Base-by-base conservation (phyloP, 2,329 filamentous ascomycete species). In the Orbilia oligospora region DNA sequence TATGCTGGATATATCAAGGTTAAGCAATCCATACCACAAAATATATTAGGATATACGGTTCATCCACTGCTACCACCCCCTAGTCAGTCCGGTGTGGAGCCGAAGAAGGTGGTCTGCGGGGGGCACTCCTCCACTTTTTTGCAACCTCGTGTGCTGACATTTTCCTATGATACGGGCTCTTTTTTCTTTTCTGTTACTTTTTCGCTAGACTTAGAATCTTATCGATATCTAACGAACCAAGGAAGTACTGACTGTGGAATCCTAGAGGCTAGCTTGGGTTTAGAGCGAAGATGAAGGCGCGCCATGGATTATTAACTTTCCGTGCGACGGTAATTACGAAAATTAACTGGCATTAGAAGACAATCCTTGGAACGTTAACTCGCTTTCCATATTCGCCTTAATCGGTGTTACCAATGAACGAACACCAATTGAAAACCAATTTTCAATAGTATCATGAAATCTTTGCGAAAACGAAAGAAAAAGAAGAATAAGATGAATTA, bases 51-150 rank as follows among this genome's bases (percentile, higher is more conserved):
- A 46, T 67, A 49, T 61, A 73, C 44, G 20, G 61, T 51, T 38
- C 5, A 18, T 46, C 27, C 6, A n/a, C 14, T n/a, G n/a, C n/a
- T n/a, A n/a, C 14, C 41, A 46, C 5, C 53, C 53, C 61, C 70
- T 58, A 44, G 38, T 44, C 24, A 30, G 69, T 67, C 51, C 70
- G 61, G 56, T 73, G 70, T 61, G 63, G 61, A 51, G 61, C 55
- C 63, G 24, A 55, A 30, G 38, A 27, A 16, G 38, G 10, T 14
- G 1, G 48, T 16, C 33, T 30, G 22, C 20, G 56, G 18, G n/a
- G 49, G 49, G 69, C 70, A 73, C 70, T 67, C 70, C 70, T 73
- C 70, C 70, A 61, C 70, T 44, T 58, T 73, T 73, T 61, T 44
- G 38, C 20, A 66, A 49, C 69, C 48, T 24, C 36, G 12, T 72